A percentile compares a stretch with the other conserved stretches of the same genome.
Conservation (phyloP, 768 basidiomycete species). For the Suillus subaureus region DNA sequence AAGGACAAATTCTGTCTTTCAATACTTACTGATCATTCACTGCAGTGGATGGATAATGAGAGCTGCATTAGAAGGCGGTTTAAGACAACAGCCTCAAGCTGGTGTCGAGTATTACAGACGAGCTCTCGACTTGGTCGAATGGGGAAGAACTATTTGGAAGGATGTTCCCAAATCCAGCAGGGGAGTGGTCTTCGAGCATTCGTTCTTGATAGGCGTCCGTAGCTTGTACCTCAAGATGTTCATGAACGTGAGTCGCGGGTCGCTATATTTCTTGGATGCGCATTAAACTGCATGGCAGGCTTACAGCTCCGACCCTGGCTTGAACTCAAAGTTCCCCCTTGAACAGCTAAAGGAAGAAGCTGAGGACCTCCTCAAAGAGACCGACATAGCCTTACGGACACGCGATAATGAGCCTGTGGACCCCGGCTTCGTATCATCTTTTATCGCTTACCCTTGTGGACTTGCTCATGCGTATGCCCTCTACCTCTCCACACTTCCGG, state of each 20-base stretch:
- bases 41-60: constrained; percentile 24
- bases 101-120: constrained; percentile 16
- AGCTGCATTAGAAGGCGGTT: constrained; percentile 12
- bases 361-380: constrained; percentile 17
- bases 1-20: not conserved
- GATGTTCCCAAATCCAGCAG: constrained; percentile 17
- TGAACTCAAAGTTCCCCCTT: constrained; percentile 15
- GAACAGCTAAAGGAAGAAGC: constrained; percentile 22
- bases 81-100: constrained; percentile 3
- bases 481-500: too few species aligned
- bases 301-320: constrained; percentile 3
- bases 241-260: constrained; percentile 5
- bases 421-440: constrained; percentile 20
- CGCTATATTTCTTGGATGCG: not conserved
- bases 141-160: constrained; percentile 19
- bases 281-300: not conserved
- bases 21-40: not conserved
- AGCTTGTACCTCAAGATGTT: constrained; percentile 13
- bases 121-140: constrained; percentile 18
- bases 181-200: constrained; percentile 21
- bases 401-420: not conserved
- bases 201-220: constrained; percentile 23
- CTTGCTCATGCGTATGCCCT: constrained; percentile 19
- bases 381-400: not conserved
- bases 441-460: constrained; percentile 17